Percentiles rank a stretch among this genome's conserved stretches.
These are phyloP conservation scores for Fusarium bactridioides DNA, from an alignment of 2,329 filamentous ascomycete species.

Conservation along the genomic window DNA sequence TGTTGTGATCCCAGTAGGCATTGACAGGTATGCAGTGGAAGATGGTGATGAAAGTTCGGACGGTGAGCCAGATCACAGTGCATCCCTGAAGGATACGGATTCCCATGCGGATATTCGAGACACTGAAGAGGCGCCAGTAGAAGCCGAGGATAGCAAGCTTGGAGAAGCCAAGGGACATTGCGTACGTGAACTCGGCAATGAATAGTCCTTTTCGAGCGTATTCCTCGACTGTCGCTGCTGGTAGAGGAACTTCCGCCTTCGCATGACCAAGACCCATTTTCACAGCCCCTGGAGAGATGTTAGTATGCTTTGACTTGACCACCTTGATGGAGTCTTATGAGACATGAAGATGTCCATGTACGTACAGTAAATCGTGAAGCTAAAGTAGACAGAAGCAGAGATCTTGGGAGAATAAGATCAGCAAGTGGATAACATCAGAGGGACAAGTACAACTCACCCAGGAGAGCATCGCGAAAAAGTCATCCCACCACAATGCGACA, in stretches of 20 bases:
- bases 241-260: conserved; percentile 9
- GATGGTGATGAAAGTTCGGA: conserved; percentile 31
- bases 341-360: neutral
- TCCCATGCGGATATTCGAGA: conserved; percentile 19
- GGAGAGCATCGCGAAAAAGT: conserved; percentile 16
- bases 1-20: conserved; percentile 26
- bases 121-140: conserved; percentile 27
- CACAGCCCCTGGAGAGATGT: conserved; percentile 7
- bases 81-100: conserved; percentile 23
- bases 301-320: neutral
- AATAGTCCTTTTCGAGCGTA: conserved; percentile 26
- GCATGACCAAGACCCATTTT: conserved; percentile 18
- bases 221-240: conserved; percentile 12
- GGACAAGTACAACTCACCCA: conserved; percentile 10
- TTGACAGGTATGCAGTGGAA: conserved; percentile 24
- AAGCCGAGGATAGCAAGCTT: conserved; percentile 27
- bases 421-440: neutral
- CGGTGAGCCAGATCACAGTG: conserved; percentile 28
- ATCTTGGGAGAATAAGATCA: neutral
- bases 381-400: conserved; percentile 17
- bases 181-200: conserved; percentile 21
- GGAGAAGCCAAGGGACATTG: conserved; percentile 25
- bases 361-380: conserved; percentile 26
- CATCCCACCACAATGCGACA: conserved; percentile 21
- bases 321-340: too few species aligned